Evolutionary conservation across 1,139 yeast genomes (phyloP), one percentile per base, ranked within the genome.

Genomic region (Hyphopichia khmerensis): DNA sequence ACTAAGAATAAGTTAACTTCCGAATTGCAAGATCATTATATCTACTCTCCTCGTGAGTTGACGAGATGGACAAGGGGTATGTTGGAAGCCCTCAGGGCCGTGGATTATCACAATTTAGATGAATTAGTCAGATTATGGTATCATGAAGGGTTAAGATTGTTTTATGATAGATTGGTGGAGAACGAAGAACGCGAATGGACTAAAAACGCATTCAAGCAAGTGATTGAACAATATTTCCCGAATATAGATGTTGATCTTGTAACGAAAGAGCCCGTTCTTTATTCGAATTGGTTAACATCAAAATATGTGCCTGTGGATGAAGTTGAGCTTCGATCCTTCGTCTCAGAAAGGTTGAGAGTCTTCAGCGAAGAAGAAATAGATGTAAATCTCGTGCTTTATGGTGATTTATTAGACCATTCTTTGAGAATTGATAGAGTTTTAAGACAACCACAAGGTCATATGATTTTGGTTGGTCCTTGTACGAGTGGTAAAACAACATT

Each of bases 21-120:
- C 1, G 42, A 47, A 1, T 45, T 54, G 0, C 77, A 70, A 37
- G 65, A 71, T 17, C 95, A 87, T 56, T 88, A 89, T 55, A 69
- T 87, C 1, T 87, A 85, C 57, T 85, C 96, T 21, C 98, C 99
- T 0, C 80, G 98, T 59, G 99, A 93, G 56, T 71, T 93, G 21
- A 89, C 98, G 0, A 68, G 98, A 45, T 89, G 96, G 96, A 69
- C 82, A 2, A 73, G 87, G 46, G 96, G 96, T n/a, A 62, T 93
- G 1, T 72, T 79, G 41, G 79, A 78, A 39, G 84, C 85, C 0
- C 54, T 86, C 11, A 64, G 67, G 43, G 60, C 72, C 1, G 50
- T 65, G 2, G 69, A 67, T 3, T 59, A 65, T 27, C 47, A 69
- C 2, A 55, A 65, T 1, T 53, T 80, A 14, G 66, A 65, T 29